These are phyloP conservation scores for Uronychia binucleata DNA, from an alignment of 73 alveolate genomes.

Conservation along the genomic window DNA sequence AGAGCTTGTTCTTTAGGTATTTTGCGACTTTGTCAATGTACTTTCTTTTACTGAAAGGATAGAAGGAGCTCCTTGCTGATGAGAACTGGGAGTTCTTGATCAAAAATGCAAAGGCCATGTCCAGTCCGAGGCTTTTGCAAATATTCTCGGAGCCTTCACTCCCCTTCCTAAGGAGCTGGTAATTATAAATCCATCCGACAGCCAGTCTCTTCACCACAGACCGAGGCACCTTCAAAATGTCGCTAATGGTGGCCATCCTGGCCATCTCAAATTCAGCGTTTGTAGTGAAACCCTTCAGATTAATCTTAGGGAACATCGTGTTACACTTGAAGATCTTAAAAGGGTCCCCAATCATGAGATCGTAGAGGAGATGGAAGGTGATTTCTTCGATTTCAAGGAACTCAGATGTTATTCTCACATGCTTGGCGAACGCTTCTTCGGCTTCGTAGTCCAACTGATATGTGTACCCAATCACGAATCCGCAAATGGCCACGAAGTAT, in stretches of 20 bases:
- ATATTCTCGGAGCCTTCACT: neutral
- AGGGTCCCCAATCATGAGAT: constrained; percentile 20
- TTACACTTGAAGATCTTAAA: constrained; percentile 3
- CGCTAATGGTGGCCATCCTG: constrained; percentile 13
- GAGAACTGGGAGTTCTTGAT: neutral
- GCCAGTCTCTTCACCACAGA: constrained; percentile 11
- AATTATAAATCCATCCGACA: constrained; percentile 12
- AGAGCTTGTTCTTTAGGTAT: neutral
- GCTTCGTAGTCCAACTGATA: neutral
- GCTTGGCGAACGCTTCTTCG: neutral
- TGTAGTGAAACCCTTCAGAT: neutral
- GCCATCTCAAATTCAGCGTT: constrained; percentile 15
- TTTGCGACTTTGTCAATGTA: neutral
- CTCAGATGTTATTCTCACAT: constrained; percentile 9
- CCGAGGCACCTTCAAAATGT: neutral
- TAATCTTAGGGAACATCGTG: neutral
- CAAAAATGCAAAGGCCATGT: neutral
- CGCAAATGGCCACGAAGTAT: too few species aligned
- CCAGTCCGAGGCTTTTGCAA: neutral
- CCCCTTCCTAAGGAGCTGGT: constrained; percentile 4
- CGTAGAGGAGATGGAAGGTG: constrained; percentile 7
- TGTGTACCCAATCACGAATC: too few species aligned
- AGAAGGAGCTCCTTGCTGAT: neutral
- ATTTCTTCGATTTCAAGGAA: constrained; percentile 13
- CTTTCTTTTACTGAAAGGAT: neutral